Conservation (phyloP, 495 filamentous ascomycete species). For the Terfezia boudieri region DNA sequence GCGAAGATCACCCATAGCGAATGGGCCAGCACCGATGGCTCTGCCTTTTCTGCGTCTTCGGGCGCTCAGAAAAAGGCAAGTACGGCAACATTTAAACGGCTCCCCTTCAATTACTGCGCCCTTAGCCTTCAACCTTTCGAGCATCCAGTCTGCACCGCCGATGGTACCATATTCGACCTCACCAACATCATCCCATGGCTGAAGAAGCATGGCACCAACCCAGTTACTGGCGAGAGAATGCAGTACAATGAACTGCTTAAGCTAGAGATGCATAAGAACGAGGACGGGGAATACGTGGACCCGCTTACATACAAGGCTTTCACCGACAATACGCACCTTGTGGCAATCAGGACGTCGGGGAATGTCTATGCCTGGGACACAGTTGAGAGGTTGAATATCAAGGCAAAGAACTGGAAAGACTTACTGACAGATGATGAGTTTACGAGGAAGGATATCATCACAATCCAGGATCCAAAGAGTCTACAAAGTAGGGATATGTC, state of each 20-base stretch:
- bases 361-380: conserved; percentile 97
- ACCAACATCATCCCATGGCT: conserved; percentile 81
- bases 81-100: conserved; percentile 52
- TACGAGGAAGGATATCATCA: conserved; percentile 78
- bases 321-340: conserved; percentile 93
- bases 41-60: conserved; percentile 36
- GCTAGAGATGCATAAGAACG: conserved; percentile 80
- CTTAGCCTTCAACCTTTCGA: conserved; percentile 80
- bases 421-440: conserved; percentile 78
- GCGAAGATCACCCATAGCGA: conserved; percentile 68
- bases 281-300: conserved; percentile 78
- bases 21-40: conserved; percentile 78
- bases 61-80: conserved; percentile 22
- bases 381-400: conserved; percentile 83
- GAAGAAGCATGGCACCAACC: conserved; percentile 76
- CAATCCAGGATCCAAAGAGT: conserved; percentile 89
- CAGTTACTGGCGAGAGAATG: conserved; percentile 58
- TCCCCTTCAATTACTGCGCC: conserved; percentile 97
- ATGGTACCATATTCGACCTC: conserved; percentile 67
- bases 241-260: conserved; percentile 69
- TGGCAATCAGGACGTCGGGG: conserved; percentile 51
- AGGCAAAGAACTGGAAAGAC: conserved; percentile 91
- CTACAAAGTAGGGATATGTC: conserved; percentile 60
- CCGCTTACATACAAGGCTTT: conserved; percentile 94
- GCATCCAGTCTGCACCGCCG: conserved; percentile 59